These are phyloP conservation scores for Epichloe aotearoae DNA, from an alignment of 2,329 filamentous ascomycete genomes.

Conservation along the genomic window DNA sequence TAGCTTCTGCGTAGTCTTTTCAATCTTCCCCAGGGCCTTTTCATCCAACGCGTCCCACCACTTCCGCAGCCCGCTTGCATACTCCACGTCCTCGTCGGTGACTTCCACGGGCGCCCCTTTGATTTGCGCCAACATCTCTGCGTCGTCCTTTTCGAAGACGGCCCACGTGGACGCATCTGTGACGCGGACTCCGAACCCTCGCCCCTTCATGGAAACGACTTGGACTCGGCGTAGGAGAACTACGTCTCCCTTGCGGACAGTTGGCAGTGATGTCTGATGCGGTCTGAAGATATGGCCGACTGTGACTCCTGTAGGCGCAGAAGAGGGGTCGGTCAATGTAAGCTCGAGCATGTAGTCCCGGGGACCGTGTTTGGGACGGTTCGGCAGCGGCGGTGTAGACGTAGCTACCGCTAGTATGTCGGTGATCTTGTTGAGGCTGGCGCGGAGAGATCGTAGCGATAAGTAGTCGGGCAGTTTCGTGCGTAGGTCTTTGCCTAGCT, in stretches of 20 bases:
- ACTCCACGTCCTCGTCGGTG: constrained; percentile 32
- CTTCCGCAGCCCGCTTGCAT: constrained; percentile 33
- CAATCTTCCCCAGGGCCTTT: constrained; percentile 21
- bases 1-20: constrained; percentile 29
- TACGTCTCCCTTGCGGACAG: constrained; percentile 41
- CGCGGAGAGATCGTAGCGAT: constrained; percentile 37
- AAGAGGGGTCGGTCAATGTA: constrained; percentile 41
- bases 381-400: constrained; percentile 33
- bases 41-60: constrained; percentile 39
- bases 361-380: constrained; percentile 42
- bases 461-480: constrained; percentile 39
- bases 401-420: constrained; percentile 44
- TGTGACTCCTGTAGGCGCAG: constrained; percentile 33
- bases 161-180: constrained; percentile 47
- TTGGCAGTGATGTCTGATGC: constrained; percentile 42
- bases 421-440: constrained; percentile 32
- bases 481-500: constrained; percentile 32
- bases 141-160: constrained; percentile 37
- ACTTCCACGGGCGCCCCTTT: constrained; percentile 48
- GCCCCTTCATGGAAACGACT: constrained; percentile 38
- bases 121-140: constrained; percentile 35
- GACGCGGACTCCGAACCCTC: constrained; percentile 42
- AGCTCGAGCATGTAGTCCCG: constrained; percentile 48
- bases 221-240: constrained; percentile 44
- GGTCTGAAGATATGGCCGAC: constrained; percentile 46